These are phyloP conservation scores for Penstemon davidsonii DNA, from an alignment of 257 asterid species.

Conservation along the genomic window DNA sequence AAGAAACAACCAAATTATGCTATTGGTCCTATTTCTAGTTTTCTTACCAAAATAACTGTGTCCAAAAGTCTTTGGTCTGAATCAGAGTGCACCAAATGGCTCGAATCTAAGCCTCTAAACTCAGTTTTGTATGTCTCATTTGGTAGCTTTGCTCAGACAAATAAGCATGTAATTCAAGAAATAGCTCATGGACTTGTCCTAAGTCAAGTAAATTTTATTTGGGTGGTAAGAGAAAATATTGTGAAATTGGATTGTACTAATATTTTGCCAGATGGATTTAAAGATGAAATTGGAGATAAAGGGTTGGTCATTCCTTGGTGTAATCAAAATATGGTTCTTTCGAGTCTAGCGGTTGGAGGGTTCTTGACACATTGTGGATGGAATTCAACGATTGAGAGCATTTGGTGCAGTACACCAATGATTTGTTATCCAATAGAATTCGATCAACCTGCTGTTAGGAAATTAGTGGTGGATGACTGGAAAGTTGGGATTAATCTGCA, in stretches of 20 bases:
- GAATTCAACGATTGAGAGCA: slow-evolving; percentile 32
- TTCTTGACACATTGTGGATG: slow-evolving; percentile 37
- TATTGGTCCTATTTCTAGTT: slow-evolving; percentile 31
- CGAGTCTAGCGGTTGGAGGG: slow-evolving; percentile 26
- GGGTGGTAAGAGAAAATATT: slow-evolving; percentile 44
- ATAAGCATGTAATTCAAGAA: slow-evolving; percentile 26
- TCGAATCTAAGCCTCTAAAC: slow-evolving; percentile 29
- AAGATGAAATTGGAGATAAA: slow-evolving; percentile 6
- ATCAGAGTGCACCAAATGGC: slow-evolving; percentile 34
- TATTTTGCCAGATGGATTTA: slow-evolving; percentile 11
- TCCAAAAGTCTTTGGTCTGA: slow-evolving; percentile 34
- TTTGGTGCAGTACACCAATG: slow-evolving; percentile 33
- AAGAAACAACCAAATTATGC: slow-evolving; percentile 29
- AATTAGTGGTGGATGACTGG: slow-evolving; percentile 39
- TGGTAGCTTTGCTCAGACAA: slow-evolving; percentile 34
- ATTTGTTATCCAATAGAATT: slow-evolving; percentile 26
- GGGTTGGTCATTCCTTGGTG: slow-evolving; percentile 32
- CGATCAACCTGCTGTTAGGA: slow-evolving; percentile 33
- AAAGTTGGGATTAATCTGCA: slow-evolving; percentile 33
- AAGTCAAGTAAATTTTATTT: slow-evolving; percentile 40
- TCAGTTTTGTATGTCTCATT: slow-evolving; percentile 42
- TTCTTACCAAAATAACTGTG: slow-evolving; percentile 6
- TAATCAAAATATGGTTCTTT: slow-evolving; percentile 10
- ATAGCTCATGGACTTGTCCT: slow-evolving; percentile 34
- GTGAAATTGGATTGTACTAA: slow-evolving; percentile 18